These are phyloP conservation scores for Bassia scoparia DNA, from an alignment of 148 eudicot species.

Conservation along the genomic window DNA sequence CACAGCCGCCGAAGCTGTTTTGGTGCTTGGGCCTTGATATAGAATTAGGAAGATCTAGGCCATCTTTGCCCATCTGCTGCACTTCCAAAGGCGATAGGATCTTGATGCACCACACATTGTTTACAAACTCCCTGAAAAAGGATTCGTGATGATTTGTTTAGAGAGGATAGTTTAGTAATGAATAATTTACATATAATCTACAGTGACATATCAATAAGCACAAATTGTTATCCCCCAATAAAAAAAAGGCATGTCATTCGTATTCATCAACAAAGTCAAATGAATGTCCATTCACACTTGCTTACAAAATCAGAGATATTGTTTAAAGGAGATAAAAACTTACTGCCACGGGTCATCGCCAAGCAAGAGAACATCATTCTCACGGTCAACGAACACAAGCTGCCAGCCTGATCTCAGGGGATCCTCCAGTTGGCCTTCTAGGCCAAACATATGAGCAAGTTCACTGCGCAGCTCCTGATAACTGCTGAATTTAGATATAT, in stretches of 20 bases:
- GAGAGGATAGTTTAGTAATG: background rate
- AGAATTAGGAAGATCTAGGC: constrained; percentile 50
- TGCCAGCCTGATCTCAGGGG: constrained; percentile 97
- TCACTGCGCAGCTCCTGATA: constrained; percentile 74
- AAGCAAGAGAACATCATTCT: constrained; percentile 75
- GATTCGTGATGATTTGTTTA: background rate
- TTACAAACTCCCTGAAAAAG: constrained; percentile 65
- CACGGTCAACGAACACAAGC: constrained; percentile 92
- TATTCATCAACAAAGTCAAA: background rate
- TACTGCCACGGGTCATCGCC: constrained; percentile 94
- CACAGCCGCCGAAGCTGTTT: constrained; percentile 38
- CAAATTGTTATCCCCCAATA: background rate
- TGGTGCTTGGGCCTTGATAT: constrained; percentile 41
- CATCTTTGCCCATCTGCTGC: constrained; percentile 76
- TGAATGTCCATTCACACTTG: background rate
- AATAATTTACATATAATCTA: background rate
- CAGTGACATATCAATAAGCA: background rate
- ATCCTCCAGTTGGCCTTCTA: constrained; percentile 77
- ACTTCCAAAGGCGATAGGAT: constrained; percentile 75
- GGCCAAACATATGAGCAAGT: constrained; percentile 74
- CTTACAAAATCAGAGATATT: background rate
- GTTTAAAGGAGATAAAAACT: constrained; percentile 26
- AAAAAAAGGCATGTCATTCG: no score
- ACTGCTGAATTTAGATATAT: constrained; percentile 76
- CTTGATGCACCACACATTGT: constrained; percentile 74